Conservation (phyloP, 2,329 filamentous ascomycete genomes). For the Microdochium nivale region DNA sequence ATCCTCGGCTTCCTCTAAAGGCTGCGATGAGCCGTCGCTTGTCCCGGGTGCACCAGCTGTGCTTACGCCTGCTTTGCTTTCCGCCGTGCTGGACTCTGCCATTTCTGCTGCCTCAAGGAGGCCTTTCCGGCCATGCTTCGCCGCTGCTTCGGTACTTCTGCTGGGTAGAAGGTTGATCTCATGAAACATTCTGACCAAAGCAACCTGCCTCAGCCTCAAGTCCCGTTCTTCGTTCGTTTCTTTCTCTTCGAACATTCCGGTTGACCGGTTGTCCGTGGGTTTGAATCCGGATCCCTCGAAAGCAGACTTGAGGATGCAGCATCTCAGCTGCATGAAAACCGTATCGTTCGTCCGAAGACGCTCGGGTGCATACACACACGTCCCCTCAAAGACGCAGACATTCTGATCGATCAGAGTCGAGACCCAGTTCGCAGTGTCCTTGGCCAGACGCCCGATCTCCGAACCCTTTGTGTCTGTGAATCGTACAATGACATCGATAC, state of each 20-base stretch:
- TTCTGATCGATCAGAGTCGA: slow-evolving; percentile 87
- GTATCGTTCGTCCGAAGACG: slow-evolving; percentile 83
- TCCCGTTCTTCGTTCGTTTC: slow-evolving; percentile 81
- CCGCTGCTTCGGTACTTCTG: slow-evolving; percentile 62
- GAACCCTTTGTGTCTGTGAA: slow-evolving; percentile 74
- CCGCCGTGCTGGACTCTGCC: slow-evolving; percentile 59
- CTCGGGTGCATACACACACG: slow-evolving; percentile 84
- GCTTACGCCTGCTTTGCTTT: slow-evolving; percentile 37
- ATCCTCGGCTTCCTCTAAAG: slow-evolving; percentile 65
- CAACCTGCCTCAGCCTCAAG: slow-evolving; percentile 75
- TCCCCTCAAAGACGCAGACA: slow-evolving; percentile 78
- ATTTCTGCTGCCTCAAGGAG: slow-evolving; percentile 81
- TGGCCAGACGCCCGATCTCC: slow-evolving; percentile 80
- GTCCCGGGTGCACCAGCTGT: not conserved
- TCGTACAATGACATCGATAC: slow-evolving; percentile 80
- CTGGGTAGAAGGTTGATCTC: slow-evolving; percentile 79
- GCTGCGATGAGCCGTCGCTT: slow-evolving; percentile 35
- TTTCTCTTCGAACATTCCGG: slow-evolving; percentile 71
- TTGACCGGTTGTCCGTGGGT: slow-evolving; percentile 60
- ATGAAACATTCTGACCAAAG: slow-evolving; percentile 78
- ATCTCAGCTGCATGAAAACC: slow-evolving; percentile 80
- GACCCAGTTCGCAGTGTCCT: slow-evolving; percentile 84
- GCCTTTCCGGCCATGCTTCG: slow-evolving; percentile 73
- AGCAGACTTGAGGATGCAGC: slow-evolving; percentile 63
- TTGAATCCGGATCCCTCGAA: slow-evolving; percentile 60